Evolutionary conservation across 441 rosid genomes (phyloP), one percentile per base, ranked within the genome.

Genomic region (Syzygium syzygioides): DNA sequence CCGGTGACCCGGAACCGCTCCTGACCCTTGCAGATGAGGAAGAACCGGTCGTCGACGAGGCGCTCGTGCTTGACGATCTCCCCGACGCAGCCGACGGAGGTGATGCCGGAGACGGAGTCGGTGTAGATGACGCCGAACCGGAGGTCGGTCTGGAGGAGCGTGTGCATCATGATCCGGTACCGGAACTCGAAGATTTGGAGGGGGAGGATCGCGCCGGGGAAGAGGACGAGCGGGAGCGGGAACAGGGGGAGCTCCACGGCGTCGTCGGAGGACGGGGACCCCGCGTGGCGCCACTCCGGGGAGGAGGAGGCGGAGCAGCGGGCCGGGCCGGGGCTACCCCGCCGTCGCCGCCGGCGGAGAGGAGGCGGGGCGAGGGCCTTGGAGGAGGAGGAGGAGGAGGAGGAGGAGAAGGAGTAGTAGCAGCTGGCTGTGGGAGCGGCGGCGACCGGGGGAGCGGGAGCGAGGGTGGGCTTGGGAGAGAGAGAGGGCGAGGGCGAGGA

Each of bases 121-220:
- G 98, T 92, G 92, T 92, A 96, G 86, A 96, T 92, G 54, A 97
- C 99, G 88, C 99, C 99, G 91, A 97, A 97, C 11, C 98, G 95
- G 88, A 97, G 97, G 93, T 96, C 99, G 55, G 98, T 93, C 28
- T 95, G 98, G 91, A 97, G 98, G 80, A 97, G 97, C 4, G 99
- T 97, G 88, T 97, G 98, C 98, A 97, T 96, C 99, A 96, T 96
- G 79, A 96, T 96, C 87, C 98, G 98, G 95, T 96, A 97, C 25
- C 98, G 98, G 91, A 94, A 97, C 93, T 97, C 98, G 91, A 97
- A 96, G 93, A 97, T 97, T 95, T 96, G 99, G 45, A 97, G 96
- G 8, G 98, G 99, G 50, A 97, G 94, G 80, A 95, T 95, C 4
- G 99, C 98, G 45, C 99, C 98, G 14, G 99, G 99, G 94, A 96